These are phyloP conservation scores for Penicillium concentricum DNA, from an alignment of 2,329 filamentous ascomycete genomes.

Conservation along the genomic window DNA sequence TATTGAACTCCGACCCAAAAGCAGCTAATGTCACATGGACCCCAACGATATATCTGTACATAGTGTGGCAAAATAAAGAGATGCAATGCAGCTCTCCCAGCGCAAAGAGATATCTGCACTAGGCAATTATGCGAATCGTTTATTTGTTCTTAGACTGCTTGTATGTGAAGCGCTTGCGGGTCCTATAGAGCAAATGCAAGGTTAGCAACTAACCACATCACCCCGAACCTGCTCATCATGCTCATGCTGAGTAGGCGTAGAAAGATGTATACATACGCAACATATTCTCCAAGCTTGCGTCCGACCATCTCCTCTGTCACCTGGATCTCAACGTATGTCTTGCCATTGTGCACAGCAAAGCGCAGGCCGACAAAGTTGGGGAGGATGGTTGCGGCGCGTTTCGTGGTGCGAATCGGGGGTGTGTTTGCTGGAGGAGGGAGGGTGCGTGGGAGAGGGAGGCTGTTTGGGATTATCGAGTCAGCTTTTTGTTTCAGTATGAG, in stretches of 20 bases:
- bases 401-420: conserved; percentile 79
- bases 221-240: not conserved
- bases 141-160: conserved; percentile 71
- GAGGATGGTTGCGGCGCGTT: conserved; percentile 82
- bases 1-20: conserved; percentile 25
- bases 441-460: conserved; percentile 42
- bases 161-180: conserved; percentile 66
- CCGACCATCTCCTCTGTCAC: conserved; percentile 97
- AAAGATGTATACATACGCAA: conserved; percentile 61
- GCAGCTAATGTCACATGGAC: conserved; percentile 23
- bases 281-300: conserved; percentile 90
- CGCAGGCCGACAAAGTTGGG: conserved; percentile 87
- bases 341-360: conserved; percentile 91
- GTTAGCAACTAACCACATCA: not conserved
- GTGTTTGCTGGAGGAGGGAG: conserved; percentile 59
- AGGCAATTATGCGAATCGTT: conserved; percentile 9
- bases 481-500: not conserved
- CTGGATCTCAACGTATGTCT: conserved; percentile 75
- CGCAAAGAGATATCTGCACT: not conserved
- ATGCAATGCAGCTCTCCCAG: conserved; percentile 3
- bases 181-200: conserved; percentile 46
- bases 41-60: conserved; percentile 26
- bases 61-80: conserved; percentile 9
- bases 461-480: conserved; percentile 16
- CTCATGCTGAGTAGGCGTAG: not conserved